A percentile compares a stretch with the other conserved stretches of the same genome.
Conservation (phyloP, 2,329 filamentous ascomycete species). For the Didymella lethalis region DNA sequence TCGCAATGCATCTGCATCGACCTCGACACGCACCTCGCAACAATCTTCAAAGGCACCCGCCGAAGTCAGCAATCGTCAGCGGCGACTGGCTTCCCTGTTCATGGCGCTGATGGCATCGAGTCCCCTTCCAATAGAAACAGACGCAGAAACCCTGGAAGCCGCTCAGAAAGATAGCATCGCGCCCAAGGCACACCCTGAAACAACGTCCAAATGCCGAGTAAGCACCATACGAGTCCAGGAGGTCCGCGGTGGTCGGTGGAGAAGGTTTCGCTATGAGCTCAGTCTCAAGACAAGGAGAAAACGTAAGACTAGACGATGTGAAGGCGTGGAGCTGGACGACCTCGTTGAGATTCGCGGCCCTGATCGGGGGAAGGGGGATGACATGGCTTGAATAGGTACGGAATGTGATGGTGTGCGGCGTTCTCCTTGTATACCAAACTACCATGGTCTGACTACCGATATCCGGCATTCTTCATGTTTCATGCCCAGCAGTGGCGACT, state of each 20-base stretch:
- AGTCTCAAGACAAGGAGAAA: conserved; percentile 22
- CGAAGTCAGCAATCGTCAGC: conserved; percentile 24
- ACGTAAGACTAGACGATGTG: conserved; percentile 10
- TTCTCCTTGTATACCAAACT: background rate
- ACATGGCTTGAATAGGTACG: background rate
- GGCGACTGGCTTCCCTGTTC: conserved; percentile 28
- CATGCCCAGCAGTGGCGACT: conserved; percentile 85
- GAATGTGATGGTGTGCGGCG: background rate
- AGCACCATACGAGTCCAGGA: conserved; percentile 11
- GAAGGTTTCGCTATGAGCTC: conserved; percentile 26
- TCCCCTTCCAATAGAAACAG: conserved; percentile 27
- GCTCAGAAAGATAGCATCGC: conserved; percentile 23
- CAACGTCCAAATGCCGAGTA: conserved; percentile 5
- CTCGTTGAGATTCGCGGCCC: conserved; percentile 78
- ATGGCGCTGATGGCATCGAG: conserved; percentile 29
- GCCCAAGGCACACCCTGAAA: conserved; percentile 5
- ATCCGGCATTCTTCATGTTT: conserved; percentile 25
- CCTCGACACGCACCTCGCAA: conserved; percentile 3
- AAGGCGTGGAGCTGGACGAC: conserved; percentile 13
- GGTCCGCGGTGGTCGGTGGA: conserved; percentile 25
- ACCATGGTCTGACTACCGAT: background rate
- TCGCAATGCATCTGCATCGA: background rate
- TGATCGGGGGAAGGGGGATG: conserved; percentile 63
- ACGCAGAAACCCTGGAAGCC: conserved; percentile 28
- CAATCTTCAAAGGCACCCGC: background rate